Conservation (phyloP, 768 basidiomycete genomes). For the Boletus huronensis region DNA sequence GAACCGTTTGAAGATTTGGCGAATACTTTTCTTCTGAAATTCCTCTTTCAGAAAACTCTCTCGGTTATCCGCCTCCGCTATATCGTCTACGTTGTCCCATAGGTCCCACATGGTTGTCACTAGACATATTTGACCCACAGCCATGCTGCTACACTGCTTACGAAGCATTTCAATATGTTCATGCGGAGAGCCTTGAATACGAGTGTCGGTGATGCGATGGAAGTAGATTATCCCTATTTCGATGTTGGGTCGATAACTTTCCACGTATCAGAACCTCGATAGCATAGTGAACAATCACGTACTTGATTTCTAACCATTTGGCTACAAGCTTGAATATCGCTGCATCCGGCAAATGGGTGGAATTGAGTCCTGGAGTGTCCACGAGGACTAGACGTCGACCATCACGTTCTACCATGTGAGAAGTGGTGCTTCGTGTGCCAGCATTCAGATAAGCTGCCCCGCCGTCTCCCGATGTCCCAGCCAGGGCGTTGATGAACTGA, state of each 20-base stretch:
- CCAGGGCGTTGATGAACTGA: constrained; percentile 8
- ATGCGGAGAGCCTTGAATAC: not conserved
- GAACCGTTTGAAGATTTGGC: not conserved
- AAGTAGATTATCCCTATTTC: constrained; percentile 5
- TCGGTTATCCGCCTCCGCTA: not conserved
- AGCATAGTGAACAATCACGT: not conserved
- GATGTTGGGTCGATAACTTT: not conserved
- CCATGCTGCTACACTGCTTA: not conserved
- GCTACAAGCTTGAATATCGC: not conserved
- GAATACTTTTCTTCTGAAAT: not conserved
- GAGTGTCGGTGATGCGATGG: constrained; percentile 5
- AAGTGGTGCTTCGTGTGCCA: not conserved
- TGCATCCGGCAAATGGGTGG: not conserved
- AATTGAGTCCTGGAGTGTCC: constrained; percentile 10
- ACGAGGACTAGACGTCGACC: not conserved
- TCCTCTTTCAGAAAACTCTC: constrained; percentile 1
- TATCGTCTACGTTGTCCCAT: not conserved
- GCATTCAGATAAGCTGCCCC: not conserved
- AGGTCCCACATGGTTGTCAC: constrained; percentile 14
- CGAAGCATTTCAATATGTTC: constrained; percentile 1
- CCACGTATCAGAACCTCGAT: not conserved
- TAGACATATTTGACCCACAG: not conserved
- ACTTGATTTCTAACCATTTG: not conserved
- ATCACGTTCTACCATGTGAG: not conserved
- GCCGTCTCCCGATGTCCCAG: not conserved